Evolutionary conservation across 2,329 filamentous ascomycete genomes (phyloP), one percentile per base, ranked within the genome.

Genomic region (Aspergillus persii): DNA sequence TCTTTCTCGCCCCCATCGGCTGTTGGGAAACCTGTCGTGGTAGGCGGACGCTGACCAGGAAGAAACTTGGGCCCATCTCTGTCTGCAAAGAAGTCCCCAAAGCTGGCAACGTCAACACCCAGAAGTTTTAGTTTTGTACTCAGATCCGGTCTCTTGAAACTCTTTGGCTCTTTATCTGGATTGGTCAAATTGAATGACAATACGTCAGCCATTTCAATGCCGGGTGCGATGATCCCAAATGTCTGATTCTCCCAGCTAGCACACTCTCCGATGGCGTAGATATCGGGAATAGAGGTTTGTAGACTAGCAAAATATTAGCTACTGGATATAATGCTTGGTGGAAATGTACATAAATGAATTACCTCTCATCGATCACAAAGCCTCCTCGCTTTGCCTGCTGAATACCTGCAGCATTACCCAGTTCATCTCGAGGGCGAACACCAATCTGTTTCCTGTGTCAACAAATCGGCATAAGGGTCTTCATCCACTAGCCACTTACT

Each of bases 61-160:
- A 94, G 78, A 50, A 87, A 82, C 63, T 88, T 89, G 0, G 91
- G 91, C 0, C 92, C 92, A 70, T 96, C 90, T 31, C 90, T 81
- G 68, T 96, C 92, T 0, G 92, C 92, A 65, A 96, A 96, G 79
- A 93, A 96, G 72, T 96, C 93, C 0, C 93, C 92, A 71, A 96
- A 96, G 69, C 90, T 95, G 18, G 93, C 93, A 4, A 96, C 93
- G 65, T 96, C 91, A 8, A 96, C 91, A 0, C 92, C 92, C 0
- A 96, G 82, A 0, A 96, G 80, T 80, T 96, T 96, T 31, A 96
- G 79, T 73, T 96, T 96, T 0, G 92, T 96, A 80, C 92, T 96
- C 46, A 96, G 80, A 73, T 96, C 92, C 0, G 92, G 93, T 4
- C 88, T 80, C 74, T 91, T 91, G 80, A 96, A 96, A 31, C 80